Evolutionary conservation across 164 flowering plant species (phyloP), one percentile per base, ranked within the genome.

Genomic region (Berberis vulgaris): DNA sequence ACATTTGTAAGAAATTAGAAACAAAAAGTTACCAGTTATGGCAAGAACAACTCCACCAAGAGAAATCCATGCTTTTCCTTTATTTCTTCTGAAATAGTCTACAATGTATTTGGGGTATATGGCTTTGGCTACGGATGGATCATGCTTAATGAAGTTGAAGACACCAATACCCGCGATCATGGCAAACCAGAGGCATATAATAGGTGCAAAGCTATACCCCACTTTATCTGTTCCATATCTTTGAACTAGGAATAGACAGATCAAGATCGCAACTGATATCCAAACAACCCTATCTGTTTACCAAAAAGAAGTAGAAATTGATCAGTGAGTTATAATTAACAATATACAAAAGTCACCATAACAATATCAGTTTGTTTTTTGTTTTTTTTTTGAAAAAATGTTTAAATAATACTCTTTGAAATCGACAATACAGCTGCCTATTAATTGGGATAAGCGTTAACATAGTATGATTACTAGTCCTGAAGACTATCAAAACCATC

Each of bases 161-260:
- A 83, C 0, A 2, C 96, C 93, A 57, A 84, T 78, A 8, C 71
- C 75, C 7, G 72, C 77, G 44, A 74, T 81, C 41, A 79, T 43
- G 2, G 62, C 2, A 68, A 88, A 87, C 96, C 96, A 87, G 9
- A 86, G 3, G 10, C 73, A 72, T 2, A 87, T 72, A 12, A 89
- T 77, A 5, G 91, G 93, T 0, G 96, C 93, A 64, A 89, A 89
- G 59, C 59, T 75, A 66, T 78, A 83, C 41, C 93, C 96, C 4
- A 89, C 94, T 77, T 80, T 87, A 58, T 85, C 91, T 1, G 96
- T 87, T 52, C 91, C 96, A 65, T 82, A 82, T 69, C 91, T 78
- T 67, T 89, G 96, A 57, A 73, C 67, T 67, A 67, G 40, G 79
- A 83, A 85, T 3, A 81, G 69, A 9, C 63, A 50, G 42, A 85